Conservation (phyloP, 257 asterid species). For the Euphrasia confusa region DNA sequence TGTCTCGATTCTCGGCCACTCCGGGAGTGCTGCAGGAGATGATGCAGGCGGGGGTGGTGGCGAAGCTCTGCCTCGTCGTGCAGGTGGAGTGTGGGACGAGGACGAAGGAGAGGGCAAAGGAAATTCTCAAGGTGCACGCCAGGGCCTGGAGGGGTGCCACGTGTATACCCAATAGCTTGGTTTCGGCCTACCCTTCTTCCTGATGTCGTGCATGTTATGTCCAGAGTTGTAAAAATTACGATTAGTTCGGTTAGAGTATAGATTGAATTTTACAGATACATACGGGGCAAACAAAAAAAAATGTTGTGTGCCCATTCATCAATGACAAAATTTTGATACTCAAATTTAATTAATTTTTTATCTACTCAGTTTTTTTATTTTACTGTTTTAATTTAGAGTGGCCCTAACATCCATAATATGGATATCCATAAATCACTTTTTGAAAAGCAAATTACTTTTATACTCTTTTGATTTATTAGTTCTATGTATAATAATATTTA, state of each 20-base stretch:
- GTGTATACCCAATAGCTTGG: conserved; percentile 41
- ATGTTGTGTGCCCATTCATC: background rate
- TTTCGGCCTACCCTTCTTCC: conserved; percentile 42
- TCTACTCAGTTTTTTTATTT: too few relatives aligned
- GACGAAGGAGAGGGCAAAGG: conserved; percentile 61
- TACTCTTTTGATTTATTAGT: too few relatives aligned
- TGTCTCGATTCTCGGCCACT: conserved; percentile 54
- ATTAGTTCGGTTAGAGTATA: background rate
- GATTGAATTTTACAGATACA: background rate
- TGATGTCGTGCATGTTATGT: background rate
- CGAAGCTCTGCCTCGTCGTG: conserved; percentile 56
- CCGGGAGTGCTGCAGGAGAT: conserved; percentile 54
- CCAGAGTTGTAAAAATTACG: background rate
- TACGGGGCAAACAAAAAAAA: background rate
- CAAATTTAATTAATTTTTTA: too few relatives aligned
- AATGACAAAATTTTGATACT: background rate
- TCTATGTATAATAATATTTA: too few relatives aligned
- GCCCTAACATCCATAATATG: too few relatives aligned
- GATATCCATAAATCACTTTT: too few relatives aligned
- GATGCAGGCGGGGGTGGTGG: conserved; percentile 67
- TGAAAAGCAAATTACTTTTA: too few relatives aligned
- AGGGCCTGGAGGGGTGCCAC: conserved; percentile 61
- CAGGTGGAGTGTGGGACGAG: conserved; percentile 63
- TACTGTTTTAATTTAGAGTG: too few relatives aligned
- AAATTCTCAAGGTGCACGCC: conserved; percentile 52